Percentiles rank a stretch among this genome's conserved stretches.
Evolutionary conservation across 1,139 yeast species (phyloP).

Genomic region (Candida frijolesensis): DNA sequence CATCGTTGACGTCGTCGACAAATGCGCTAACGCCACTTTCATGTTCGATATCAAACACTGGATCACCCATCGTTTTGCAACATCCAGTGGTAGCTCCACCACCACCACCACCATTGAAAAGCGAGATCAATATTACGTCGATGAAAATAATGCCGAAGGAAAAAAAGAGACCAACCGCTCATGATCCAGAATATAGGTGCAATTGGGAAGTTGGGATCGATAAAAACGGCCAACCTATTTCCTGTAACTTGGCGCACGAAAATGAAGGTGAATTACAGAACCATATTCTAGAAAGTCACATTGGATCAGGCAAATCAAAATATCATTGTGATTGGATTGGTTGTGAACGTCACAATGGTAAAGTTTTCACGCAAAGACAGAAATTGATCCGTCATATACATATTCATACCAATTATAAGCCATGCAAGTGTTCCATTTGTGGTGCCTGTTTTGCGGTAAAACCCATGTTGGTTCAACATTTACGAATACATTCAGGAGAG

Average conservation of each 20-base stretch:
- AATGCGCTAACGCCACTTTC: conserved; percentile 19
- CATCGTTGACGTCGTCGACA: conserved; percentile 2
- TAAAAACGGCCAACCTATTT: conserved; percentile 30
- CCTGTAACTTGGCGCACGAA: conserved; percentile 53
- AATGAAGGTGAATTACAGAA: conserved; percentile 64
- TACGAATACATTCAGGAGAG: conserved; percentile 87
- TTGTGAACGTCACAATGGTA: conserved; percentile 65
- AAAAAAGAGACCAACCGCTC: conserved; percentile 13
- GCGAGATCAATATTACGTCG: conserved; percentile 32
- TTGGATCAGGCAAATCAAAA: conserved; percentile 70
- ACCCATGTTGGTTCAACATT: conserved; percentile 69
- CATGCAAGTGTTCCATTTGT: conserved; percentile 70
- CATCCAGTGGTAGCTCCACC: conserved; percentile 5
- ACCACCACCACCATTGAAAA: conserved; percentile 7
- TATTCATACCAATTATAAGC: conserved; percentile 83
- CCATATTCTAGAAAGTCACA: conserved; percentile 68
- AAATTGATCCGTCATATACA: conserved; percentile 84
- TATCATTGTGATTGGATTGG: conserved; percentile 80
- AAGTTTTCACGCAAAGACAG: conserved; percentile 78
- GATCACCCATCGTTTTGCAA: not conserved
- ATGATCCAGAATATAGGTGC: conserved; percentile 34
- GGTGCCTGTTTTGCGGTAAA: conserved; percentile 71
- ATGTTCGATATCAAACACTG: conserved; percentile 8
- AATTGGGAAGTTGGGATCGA: conserved; percentile 47
- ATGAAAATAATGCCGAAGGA: conserved; percentile 37